Evolutionary conservation across 352 stramenopile species (phyloP).

Genomic region (Blastocystis sp.): DNA sequence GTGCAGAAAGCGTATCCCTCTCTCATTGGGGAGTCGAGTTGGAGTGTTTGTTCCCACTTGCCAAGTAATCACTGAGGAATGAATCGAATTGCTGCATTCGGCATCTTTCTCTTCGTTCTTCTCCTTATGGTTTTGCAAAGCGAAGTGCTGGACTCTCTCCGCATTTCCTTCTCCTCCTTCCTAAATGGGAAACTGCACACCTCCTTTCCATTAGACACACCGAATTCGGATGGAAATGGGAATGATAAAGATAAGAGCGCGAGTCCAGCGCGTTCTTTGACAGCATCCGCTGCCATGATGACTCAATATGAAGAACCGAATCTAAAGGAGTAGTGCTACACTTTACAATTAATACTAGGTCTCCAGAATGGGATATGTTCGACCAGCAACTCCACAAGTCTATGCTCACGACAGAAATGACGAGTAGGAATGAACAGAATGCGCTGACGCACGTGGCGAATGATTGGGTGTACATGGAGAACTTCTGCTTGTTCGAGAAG

Average conservation of each 20-base stretch:
- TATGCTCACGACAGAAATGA: background rate
- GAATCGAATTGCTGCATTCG: background rate
- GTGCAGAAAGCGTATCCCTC: background rate
- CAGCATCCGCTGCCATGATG: slow-evolving; percentile 8
- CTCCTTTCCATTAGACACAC: background rate
- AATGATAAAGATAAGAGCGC: background rate
- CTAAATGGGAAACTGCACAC: background rate
- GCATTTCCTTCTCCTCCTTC: background rate
- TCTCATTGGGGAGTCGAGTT: background rate
- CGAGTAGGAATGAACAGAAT: background rate
- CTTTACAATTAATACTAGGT: slow-evolving; percentile 6
- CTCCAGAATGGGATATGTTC: slow-evolving; percentile 23
- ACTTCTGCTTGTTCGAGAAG: slow-evolving; percentile 60
- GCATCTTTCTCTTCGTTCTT: background rate
- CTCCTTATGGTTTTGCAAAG: background rate
- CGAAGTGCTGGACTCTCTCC: no score
- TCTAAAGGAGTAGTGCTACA: background rate
- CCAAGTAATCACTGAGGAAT: background rate
- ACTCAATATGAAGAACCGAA: background rate
- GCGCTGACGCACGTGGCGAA: slow-evolving; percentile 21
- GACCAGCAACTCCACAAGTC: background rate
- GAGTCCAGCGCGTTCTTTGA: background rate
- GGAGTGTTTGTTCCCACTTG: background rate
- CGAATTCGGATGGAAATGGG: background rate
- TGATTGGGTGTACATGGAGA: slow-evolving; percentile 54